A percentile compares a stretch with the other conserved stretches of the same genome.
These are phyloP conservation scores for Hibiscus trionum DNA, from an alignment of 345 rosid species.

Conservation along the genomic window DNA sequence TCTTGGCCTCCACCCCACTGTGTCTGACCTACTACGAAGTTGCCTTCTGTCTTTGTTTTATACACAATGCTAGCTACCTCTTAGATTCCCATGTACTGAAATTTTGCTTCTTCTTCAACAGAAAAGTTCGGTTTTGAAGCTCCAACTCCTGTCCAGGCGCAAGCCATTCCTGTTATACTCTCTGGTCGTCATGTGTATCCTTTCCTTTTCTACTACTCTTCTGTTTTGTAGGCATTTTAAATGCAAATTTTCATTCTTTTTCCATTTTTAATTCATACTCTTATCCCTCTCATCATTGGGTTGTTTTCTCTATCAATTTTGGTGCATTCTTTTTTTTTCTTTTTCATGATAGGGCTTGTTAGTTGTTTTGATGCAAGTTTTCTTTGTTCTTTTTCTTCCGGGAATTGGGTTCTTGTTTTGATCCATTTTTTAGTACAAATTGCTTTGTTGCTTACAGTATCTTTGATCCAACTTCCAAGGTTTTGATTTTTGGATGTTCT, in stretches of 20 bases:
- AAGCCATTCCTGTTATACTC: constrained; percentile 55
- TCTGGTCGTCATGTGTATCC: constrained; percentile 91
- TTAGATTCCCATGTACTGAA: not conserved
- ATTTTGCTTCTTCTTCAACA: constrained; percentile 14
- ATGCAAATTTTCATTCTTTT: too few species aligned
- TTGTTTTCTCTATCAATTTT: not conserved
- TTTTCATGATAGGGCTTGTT: not conserved
- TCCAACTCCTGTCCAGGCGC: constrained; percentile 33
- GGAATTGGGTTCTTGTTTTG: not conserved
- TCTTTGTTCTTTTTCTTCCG: not conserved
- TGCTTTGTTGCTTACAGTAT: not conserved
- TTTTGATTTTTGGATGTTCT: not conserved
- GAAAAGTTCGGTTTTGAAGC: constrained; percentile 80
- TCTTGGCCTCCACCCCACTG: constrained; percentile 51
- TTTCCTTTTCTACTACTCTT: constrained; percentile 6
- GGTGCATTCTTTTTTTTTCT: too few species aligned
- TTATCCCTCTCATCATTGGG: not conserved
- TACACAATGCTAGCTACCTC: not conserved
- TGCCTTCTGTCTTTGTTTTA: not conserved
- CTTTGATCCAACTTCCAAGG: not conserved
- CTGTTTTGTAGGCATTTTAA: too few species aligned
- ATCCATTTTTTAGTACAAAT: not conserved
- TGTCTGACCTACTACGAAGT: constrained; percentile 62
- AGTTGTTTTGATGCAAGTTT: not conserved
- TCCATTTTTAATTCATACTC: not conserved